Conservation (phyloP, 768 basidiomycete species). For the Serendipita vermifera region DNA sequence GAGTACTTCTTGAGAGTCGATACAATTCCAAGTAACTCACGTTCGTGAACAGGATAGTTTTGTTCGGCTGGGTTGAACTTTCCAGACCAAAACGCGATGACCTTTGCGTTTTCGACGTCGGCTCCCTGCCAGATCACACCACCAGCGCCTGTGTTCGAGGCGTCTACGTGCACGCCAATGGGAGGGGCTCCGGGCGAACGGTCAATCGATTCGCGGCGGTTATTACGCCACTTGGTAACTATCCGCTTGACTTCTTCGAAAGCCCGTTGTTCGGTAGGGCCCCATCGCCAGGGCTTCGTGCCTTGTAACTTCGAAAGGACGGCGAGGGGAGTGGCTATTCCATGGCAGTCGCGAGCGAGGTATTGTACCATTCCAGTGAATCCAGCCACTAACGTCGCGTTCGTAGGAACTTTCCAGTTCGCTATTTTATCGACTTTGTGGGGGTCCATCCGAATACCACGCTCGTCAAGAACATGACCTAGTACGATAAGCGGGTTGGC, state of each 20-base stretch:
- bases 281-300: conserved; percentile 21
- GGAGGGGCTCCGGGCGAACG: conserved; percentile 19
- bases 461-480: conserved; percentile 26
- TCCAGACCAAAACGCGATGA: conserved; percentile 16
- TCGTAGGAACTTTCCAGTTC: conserved; percentile 24
- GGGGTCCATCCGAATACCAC: conserved; percentile 33
- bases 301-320: conserved; percentile 19
- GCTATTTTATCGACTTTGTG: conserved; percentile 22
- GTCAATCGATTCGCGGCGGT: conserved; percentile 17
- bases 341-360: conserved; percentile 24
- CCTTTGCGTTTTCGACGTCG: conserved; percentile 22
- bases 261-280: conserved; percentile 22
- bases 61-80: conserved; percentile 14
- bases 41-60: conserved; percentile 10
- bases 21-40: conserved; percentile 11
- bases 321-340: conserved; percentile 29
- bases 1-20: conserved; percentile 1
- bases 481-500: conserved; percentile 21
- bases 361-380: conserved; percentile 30
- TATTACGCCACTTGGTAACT: conserved; percentile 12
- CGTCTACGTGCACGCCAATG: conserved; percentile 20
- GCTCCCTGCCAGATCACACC: conserved; percentile 20
- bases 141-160: conserved; percentile 27
- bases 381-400: conserved; percentile 23
- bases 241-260: conserved; percentile 24